These are phyloP conservation scores for Haematococcus sp. DNA, from an alignment of 139 green algal species.

Conservation along the genomic window DNA sequence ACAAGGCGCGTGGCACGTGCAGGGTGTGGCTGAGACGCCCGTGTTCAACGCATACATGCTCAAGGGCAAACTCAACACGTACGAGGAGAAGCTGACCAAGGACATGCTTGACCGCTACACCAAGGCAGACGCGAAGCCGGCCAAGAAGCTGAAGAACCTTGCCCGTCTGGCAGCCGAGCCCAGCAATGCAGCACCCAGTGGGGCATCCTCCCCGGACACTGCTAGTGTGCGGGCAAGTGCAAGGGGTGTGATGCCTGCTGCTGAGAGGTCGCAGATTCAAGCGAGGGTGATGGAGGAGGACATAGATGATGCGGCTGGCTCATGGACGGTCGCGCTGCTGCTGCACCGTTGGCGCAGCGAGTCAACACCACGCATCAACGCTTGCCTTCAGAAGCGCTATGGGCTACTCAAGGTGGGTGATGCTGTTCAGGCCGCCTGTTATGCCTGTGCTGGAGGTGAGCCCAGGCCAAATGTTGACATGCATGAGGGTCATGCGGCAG, in stretches of 20 bases:
- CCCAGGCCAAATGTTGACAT: no score
- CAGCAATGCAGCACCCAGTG: not conserved
- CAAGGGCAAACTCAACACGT: not conserved
- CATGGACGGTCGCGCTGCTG: not conserved
- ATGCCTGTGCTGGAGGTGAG: no score
- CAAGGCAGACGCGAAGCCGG: not conserved
- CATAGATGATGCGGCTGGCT: not conserved
- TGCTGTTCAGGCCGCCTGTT: no score
- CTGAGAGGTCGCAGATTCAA: not conserved
- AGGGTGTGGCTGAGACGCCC: slow-evolving; percentile 6
- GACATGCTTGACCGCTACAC: not conserved
- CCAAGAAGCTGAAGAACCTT: not conserved
- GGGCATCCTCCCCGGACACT: not conserved
- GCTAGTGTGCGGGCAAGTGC: not conserved
- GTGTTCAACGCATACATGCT: slow-evolving; percentile 10
- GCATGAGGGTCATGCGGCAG: no score
- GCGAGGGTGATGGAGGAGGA: not conserved
- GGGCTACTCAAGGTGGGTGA: slow-evolving; percentile 3
- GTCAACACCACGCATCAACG: not conserved
- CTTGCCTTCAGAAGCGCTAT: not conserved
- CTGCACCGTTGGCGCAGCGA: not conserved
- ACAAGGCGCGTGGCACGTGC: no score
- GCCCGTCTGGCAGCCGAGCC: not conserved
- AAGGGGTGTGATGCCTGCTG: not conserved
- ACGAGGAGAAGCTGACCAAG: slow-evolving; percentile 1